Base-by-base conservation (phyloP, 805 yeast species). In the Myxozyma monticola region DNA sequence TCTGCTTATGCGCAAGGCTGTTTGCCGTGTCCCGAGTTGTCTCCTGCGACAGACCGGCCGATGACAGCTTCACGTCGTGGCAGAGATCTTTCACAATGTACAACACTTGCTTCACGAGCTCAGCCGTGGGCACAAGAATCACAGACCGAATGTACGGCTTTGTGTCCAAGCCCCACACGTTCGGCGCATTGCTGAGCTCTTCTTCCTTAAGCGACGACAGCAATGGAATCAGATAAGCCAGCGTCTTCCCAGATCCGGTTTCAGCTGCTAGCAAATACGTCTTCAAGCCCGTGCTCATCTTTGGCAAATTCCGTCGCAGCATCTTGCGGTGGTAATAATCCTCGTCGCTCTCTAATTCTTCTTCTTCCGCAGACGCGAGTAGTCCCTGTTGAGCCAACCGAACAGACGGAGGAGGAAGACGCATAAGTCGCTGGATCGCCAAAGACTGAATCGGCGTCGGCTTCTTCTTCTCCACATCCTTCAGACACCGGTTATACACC, bases 191-290 rank as follows among this genome's bases (percentile, higher is more conserved):
- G 44, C 66, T 72, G 2, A 66, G 51, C 49, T 83, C 82, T 43
- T 77, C 80, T 50, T 83, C 81, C 52, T 80, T 78, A 56, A 90
- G 67, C 56, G 78, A 80, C 41, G 88, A 84, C 33, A 90, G 56
- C 30, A 91, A 56, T 0, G 96, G 90, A 0, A 85, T 80, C 53
- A 93, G 64, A 63, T 90, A 91, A 0, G 97, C 89, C 82, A 96
- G 81, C 0, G 99, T 91, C 65, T 91, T 91, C 7, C 99, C 99
- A 0, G 96, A 85, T 0, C 99, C 99, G 0, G 99, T 91, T 65
- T 93, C 98, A 2, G 97, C 96, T 0, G 98, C 97, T 47, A 91
- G 68, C 1, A 93, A 80, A 71, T 80, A 88, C 0, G 83, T 31
- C 76, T 57, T 81, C 80, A 42, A 81, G 61, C 51, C 74, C 69